These are phyloP conservation scores for Spirogloea muscicola DNA, from an alignment of 139 green algal species.

Conservation along the genomic window DNA sequence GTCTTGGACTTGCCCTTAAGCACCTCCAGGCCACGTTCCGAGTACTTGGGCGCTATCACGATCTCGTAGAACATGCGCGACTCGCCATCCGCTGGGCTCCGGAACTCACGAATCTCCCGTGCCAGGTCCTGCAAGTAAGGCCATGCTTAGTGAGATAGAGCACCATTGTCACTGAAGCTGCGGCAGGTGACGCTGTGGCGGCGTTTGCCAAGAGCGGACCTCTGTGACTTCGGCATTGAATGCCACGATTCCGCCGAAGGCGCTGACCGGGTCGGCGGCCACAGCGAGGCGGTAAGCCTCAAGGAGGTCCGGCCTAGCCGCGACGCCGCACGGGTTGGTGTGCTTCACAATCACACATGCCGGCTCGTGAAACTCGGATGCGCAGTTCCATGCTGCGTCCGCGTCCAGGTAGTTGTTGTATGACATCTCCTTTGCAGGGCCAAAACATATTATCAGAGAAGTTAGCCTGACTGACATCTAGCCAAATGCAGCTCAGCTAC, in stretches of 20 bases:
- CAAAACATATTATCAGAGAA: no score
- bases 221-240: constrained; percentile 82
- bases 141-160: no score
- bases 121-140: constrained; percentile 65
- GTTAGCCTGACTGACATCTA: no score
- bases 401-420: constrained; percentile 99
- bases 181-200: background rate
- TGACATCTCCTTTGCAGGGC: constrained; percentile 70
- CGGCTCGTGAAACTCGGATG: constrained; percentile 72
- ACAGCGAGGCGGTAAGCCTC: constrained; percentile 93
- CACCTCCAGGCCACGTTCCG: constrained; percentile 79
- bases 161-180: no score
- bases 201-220: constrained; percentile 7
- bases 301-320: constrained; percentile 55
- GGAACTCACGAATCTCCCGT: constrained; percentile 88
- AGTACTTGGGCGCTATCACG: constrained; percentile 94
- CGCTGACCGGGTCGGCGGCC: constrained; percentile 85
- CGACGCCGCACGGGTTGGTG: constrained; percentile 98
- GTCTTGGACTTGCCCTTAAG: constrained; percentile 97
- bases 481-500: no score
- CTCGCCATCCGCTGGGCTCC: constrained; percentile 85
- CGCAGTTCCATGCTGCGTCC: constrained; percentile 69
- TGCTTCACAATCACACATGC: constrained; percentile 99
- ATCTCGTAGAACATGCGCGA: constrained; percentile 99
- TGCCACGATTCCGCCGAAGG: constrained; percentile 98